These are phyloP conservation scores for Globisporangium acanthophoron DNA, from an alignment of 352 stramenopile species.

Conservation along the genomic window DNA sequence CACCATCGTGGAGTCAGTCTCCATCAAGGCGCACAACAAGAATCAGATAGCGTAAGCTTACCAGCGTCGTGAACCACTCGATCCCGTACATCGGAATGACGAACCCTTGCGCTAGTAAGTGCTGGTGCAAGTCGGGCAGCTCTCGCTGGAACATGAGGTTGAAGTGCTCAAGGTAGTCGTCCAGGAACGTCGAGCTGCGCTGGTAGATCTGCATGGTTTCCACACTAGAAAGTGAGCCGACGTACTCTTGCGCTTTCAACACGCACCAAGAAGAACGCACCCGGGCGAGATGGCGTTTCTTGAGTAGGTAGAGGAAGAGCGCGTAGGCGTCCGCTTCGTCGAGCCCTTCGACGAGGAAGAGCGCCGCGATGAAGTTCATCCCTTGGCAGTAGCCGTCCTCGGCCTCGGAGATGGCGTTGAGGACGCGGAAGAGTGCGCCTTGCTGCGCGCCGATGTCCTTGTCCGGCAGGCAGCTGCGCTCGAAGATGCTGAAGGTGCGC, in stretches of 20 bases:
- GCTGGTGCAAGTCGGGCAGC: conserved; percentile 58
- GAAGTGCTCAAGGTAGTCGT: conserved; percentile 83
- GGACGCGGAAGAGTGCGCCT: conserved; percentile 61
- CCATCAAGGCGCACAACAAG: not conserved
- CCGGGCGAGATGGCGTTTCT: conserved; percentile 69
- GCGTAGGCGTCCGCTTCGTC: conserved; percentile 77
- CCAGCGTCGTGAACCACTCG: conserved; percentile 86
- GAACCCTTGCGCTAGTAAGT: conserved; percentile 66
- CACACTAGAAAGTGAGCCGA: not conserved
- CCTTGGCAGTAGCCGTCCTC: conserved; percentile 84
- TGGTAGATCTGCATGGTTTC: conserved; percentile 53
- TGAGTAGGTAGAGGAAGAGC: conserved; percentile 77
- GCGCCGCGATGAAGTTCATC: conserved; percentile 87
- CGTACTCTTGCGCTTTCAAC: no score
- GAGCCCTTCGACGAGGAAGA: conserved; percentile 81
- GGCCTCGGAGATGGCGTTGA: conserved; percentile 76
- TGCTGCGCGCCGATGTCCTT: conserved; percentile 47
- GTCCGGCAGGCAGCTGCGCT: conserved; percentile 31
- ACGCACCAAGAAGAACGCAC: conserved; percentile 9
- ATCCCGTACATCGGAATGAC: conserved; percentile 79
- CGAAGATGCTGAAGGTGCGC: conserved; percentile 85
- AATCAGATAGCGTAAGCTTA: conserved; percentile 9
- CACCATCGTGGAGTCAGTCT: not conserved
- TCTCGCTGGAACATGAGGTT: conserved; percentile 61
- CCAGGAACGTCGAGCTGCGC: conserved; percentile 75